These are phyloP conservation scores for Lepraria neglecta DNA, from an alignment of 495 filamentous ascomycete species.

Conservation along the genomic window DNA sequence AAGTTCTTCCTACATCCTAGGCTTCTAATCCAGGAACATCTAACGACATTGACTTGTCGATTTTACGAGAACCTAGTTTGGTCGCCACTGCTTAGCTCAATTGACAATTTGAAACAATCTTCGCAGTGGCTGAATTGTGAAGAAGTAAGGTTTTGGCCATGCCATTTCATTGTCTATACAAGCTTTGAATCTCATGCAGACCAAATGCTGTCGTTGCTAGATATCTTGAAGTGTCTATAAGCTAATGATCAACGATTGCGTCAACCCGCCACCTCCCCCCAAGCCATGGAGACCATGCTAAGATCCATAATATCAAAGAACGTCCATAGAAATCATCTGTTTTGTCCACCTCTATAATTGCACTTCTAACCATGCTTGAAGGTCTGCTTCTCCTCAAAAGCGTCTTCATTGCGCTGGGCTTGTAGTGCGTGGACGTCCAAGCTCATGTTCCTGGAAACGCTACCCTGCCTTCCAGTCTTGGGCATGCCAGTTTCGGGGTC, in stretches of 20 bases:
- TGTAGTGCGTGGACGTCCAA: constrained; percentile 26
- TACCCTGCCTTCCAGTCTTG: constrained; percentile 21
- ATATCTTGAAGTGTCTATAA: constrained; percentile 13
- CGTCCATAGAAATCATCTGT: neutral
- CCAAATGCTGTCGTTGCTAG: neutral
- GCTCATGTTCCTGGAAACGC: constrained; percentile 27
- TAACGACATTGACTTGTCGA: neutral
- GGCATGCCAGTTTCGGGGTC: constrained; percentile 43
- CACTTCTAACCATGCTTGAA: constrained; percentile 26
- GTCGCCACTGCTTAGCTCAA: no score
- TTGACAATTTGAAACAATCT: no score
- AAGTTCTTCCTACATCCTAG: no score
- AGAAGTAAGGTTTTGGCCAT: neutral
- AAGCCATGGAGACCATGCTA: neutral
- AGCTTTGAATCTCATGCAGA: neutral
- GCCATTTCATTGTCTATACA: no score
- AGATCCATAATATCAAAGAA: constrained; percentile 3
- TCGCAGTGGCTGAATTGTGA: neutral
- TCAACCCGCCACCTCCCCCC: neutral
- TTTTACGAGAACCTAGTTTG: no score
- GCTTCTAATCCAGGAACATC: neutral
- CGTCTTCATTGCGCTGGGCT: constrained; percentile 20
- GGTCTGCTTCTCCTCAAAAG: constrained; percentile 27
- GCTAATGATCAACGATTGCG: neutral
- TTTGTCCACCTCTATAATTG: constrained; percentile 3